Base-by-base conservation (phyloP, 192 early-diverging fungal species). In the Coemansia sp. region DNA sequence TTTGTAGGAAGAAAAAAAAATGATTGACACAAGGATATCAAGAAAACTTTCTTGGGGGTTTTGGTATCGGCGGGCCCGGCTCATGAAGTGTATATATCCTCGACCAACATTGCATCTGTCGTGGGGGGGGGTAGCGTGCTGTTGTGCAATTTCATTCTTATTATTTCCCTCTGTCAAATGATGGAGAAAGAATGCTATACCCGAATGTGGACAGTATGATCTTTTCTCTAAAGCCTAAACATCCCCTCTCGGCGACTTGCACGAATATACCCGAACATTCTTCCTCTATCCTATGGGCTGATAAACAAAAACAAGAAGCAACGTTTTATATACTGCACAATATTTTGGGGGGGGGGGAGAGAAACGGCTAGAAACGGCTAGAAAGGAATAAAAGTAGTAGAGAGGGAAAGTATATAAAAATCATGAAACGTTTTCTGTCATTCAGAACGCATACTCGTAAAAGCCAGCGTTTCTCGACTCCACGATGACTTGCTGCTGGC, bases 401-500 rank as follows among this genome's bases (percentile, higher is more conserved):
- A 29, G 3, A 29, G 3, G 29, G n/a, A n/a, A 29, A 29, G 29
- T 1, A 29, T 29, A 29, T 29, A 29, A 29, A 29, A 29, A 29
- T 3, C 29, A 29, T 29, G 29, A 29, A 29, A 29, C 29, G 29
- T 29, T 29, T 49, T 49, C 14, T 49, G 22, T 9, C 22, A 7
- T 25, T 55, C n/a, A 57, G 55, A 35, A 33, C 9, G 55, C 29
- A n/a, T 35, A 57, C 17, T 57, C 55, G 17, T n/a, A 57, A 15
- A 57, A 57, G 29, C 55, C 55, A 13, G 55, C 55, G 55, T 57
- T 57, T 34, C 55, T 57, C 2, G 55, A 25, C 55, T 36, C 55
- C 7, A 36, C 55, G n/a, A 57, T 25, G 5, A 57, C 34, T 4
- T 36, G 22, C 1, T 57, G 55, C n/a, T 34, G 32, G 29, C 55